These are phyloP conservation scores for Endocarpon pusillum DNA, from an alignment of 495 filamentous ascomycete species.

Conservation along the genomic window DNA sequence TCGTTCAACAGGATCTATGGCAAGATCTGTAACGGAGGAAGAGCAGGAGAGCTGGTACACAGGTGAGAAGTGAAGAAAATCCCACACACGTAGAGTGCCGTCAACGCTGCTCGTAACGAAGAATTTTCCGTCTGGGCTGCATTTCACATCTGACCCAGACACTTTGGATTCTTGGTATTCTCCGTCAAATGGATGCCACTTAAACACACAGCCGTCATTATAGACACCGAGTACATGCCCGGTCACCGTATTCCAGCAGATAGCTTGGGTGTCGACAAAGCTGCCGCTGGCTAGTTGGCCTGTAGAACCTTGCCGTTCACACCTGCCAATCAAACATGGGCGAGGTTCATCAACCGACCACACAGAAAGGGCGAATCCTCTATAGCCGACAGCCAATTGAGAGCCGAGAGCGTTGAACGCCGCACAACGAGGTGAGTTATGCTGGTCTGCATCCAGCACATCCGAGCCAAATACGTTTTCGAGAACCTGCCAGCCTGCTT, in stretches of 20 bases:
- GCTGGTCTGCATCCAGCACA: conserved; percentile 12
- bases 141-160: conserved; percentile 8
- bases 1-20: conserved; percentile 12
- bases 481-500: conserved; percentile 9
- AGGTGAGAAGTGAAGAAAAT: conserved; percentile 8
- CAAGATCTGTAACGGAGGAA: conserved; percentile 8
- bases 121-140: conserved; percentile 13
- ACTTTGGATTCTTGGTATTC: conserved; percentile 8
- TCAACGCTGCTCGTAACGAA: conserved; percentile 12
- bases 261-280: no score
- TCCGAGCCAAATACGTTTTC: conserved; percentile 11
- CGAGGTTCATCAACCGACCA: conserved; percentile 14
- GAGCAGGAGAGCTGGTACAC: conserved; percentile 11
- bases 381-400: conserved; percentile 12
- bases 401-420: conserved; percentile 12
- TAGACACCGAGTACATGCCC: conserved; percentile 14
- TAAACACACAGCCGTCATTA: conserved; percentile 14
- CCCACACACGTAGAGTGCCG: conserved; percentile 12
- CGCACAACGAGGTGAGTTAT: conserved; percentile 10
- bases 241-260: conserved; percentile 13
- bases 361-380: conserved; percentile 13
- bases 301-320: conserved; percentile 12
- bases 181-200: conserved; percentile 13
- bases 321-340: conserved; percentile 12
- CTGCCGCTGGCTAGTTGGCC: no score